Conservation (phyloP, 495 filamentous ascomycete genomes). For the Aspergillus indologenus region DNA sequence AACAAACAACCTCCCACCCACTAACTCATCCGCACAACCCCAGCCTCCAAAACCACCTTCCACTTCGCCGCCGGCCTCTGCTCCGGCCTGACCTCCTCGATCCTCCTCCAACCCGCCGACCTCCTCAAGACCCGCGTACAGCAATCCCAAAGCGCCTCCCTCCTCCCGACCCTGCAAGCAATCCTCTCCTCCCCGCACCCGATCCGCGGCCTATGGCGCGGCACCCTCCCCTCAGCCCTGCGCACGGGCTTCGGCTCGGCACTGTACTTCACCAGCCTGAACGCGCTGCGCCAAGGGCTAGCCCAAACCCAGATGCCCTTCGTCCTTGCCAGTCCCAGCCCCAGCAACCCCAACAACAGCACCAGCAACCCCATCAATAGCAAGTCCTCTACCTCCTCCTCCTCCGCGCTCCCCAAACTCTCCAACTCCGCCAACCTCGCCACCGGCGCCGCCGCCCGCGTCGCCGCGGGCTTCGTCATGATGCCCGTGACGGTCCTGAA, state of each 20-base stretch:
- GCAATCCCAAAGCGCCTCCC: constrained; percentile 56
- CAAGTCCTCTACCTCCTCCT: constrained; percentile 36
- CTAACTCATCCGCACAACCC: not conserved
- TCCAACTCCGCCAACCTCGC: constrained; percentile 80
- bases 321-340: constrained; percentile 17
- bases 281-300: constrained; percentile 71
- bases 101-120: constrained; percentile 92
- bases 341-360: constrained; percentile 11
- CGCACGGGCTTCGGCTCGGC: constrained; percentile 91
- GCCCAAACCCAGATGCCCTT: constrained; percentile 39
- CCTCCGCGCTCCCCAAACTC: constrained; percentile 78
- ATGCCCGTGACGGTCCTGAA: constrained; percentile 98
- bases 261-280: constrained; percentile 89
- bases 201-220: constrained; percentile 83
- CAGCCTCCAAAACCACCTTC: constrained; percentile 56
- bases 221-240: constrained; percentile 84
- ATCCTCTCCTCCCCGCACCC: constrained; percentile 61
- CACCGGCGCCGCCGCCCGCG: constrained; percentile 79
- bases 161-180: constrained; percentile 65
- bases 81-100: constrained; percentile 81
- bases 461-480: constrained; percentile 81
- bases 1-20: not conserved
- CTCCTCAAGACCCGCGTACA: constrained; percentile 95
- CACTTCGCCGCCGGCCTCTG: constrained; percentile 87
- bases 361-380: not conserved